Evolutionary conservation across 345 rosid genomes (phyloP).

Genomic region (Cardamine chenopodiifolia): DNA sequence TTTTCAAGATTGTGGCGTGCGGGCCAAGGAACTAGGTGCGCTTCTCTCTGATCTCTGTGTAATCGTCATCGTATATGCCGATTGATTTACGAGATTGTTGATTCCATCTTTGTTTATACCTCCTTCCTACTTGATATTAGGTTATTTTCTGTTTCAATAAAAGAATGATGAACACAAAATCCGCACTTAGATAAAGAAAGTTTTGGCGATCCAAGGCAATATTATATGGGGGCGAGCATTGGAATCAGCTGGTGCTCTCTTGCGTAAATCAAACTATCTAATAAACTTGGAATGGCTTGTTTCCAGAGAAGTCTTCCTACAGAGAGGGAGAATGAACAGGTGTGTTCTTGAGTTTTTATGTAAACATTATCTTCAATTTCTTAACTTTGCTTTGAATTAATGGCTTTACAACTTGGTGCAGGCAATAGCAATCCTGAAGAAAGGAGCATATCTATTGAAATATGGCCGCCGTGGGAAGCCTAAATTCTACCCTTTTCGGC

Average conservation of each 20-base stretch:
- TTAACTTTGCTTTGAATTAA: background rate
- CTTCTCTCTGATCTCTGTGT: background rate
- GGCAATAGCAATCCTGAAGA: constrained; percentile 72
- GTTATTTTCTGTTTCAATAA: background rate
- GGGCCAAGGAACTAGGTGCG: constrained; percentile 37
- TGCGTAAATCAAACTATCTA: constrained; percentile 27
- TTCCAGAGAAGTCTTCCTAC: constrained; percentile 40
- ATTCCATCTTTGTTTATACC: background rate
- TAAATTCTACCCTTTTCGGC: constrained; percentile 74
- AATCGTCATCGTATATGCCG: background rate
- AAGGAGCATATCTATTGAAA: constrained; percentile 72
- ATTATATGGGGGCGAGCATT: constrained; percentile 59
- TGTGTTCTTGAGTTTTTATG: background rate
- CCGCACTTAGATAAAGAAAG: constrained; percentile 16
- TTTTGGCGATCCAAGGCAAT: background rate
- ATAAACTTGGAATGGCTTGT: constrained; percentile 51
- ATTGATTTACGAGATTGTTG: constrained; percentile 6
- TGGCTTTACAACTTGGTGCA: constrained; percentile 17
- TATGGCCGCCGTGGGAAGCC: constrained; percentile 81
- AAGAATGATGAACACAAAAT: background rate
- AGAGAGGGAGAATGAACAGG: constrained; percentile 60
- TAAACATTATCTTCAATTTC: background rate
- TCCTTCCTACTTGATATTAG: background rate
- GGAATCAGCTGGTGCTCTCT: constrained; percentile 41
- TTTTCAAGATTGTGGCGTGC: constrained; percentile 24